These are phyloP conservation scores for Coemansia sp. DNA, from an alignment of 192 early-diverging fungal species.

Conservation along the genomic window DNA sequence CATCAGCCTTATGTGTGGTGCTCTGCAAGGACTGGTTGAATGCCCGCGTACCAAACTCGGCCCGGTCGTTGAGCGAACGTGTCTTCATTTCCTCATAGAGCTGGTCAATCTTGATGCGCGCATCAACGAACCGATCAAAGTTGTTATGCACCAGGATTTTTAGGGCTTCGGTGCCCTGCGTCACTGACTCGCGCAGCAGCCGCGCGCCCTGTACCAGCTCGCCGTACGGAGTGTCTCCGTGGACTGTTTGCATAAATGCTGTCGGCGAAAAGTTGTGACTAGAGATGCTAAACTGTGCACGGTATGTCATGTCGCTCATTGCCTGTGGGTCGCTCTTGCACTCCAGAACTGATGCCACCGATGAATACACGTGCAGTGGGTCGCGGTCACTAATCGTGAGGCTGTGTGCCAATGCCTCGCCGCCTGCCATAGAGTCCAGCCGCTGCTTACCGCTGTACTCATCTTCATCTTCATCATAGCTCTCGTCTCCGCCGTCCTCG, in stretches of 20 bases:
- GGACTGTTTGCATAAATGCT: slow-evolving; percentile 78
- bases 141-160: slow-evolving; percentile 91
- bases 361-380: slow-evolving; percentile 46
- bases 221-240: slow-evolving; percentile 79
- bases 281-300: slow-evolving; percentile 52
- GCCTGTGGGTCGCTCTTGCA: slow-evolving; percentile 32
- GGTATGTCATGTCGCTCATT: slow-evolving; percentile 44
- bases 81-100: slow-evolving; percentile 90
- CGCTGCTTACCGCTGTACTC: slow-evolving; percentile 17
- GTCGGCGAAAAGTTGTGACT: slow-evolving; percentile 66
- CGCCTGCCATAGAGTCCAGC: slow-evolving; percentile 26
- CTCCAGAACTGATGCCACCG: slow-evolving; percentile 43
- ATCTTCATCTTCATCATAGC: slow-evolving; percentile 14
- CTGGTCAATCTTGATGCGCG: slow-evolving; percentile 93
- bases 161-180: slow-evolving; percentile 80
- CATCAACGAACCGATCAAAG: slow-evolving; percentile 95
- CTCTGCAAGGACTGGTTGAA: slow-evolving; percentile 70
- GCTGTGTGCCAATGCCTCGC: slow-evolving; percentile 17
- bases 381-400: slow-evolving; percentile 50
- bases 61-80: slow-evolving; percentile 74
- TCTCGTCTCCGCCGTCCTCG: slow-evolving; percentile 11
- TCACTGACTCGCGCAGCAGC: slow-evolving; percentile 67
- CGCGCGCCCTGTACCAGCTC: slow-evolving; percentile 80
- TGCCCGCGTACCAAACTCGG: slow-evolving; percentile 78
- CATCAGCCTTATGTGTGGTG: slow-evolving; percentile 65